A percentile compares a stretch with the other conserved stretches of the same genome.
Evolutionary conservation across 176 grass and related monocot species (phyloP).

Genomic region (Lolium multiflorum): DNA sequence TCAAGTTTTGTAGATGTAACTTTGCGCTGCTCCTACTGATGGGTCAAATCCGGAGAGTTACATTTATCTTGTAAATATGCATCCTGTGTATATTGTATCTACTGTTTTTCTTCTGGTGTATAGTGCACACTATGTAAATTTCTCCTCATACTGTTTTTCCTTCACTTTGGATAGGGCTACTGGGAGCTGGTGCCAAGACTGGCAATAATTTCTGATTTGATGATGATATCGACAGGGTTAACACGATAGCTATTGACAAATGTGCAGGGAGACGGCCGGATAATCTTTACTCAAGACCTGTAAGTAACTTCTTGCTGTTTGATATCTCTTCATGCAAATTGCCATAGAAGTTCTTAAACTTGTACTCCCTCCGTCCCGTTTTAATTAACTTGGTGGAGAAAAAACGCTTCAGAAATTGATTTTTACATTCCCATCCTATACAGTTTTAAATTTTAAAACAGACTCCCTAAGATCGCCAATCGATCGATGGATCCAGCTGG

Average conservation of each 20-base stretch:
- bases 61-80: background rate
- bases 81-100: background rate
- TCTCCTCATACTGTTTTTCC: conserved; percentile 32
- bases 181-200: conserved; percentile 51
- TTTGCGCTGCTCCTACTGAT: background rate
- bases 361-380: no score
- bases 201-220: conserved; percentile 39
- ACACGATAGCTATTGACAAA: conserved; percentile 50
- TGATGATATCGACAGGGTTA: conserved; percentile 51
- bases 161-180: conserved; percentile 53
- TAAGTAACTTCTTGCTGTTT: conserved; percentile 51
- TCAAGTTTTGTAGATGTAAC: background rate
- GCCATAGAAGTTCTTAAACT: background rate
- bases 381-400: no score
- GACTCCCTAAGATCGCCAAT: no score
- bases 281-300: conserved; percentile 49
- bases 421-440: no score
- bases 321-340: conserved; percentile 12
- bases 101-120: background rate
- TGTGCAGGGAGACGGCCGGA: conserved; percentile 49
- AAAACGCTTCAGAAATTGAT: no score
- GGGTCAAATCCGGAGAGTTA: background rate
- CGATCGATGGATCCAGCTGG: no score
- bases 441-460: no score
- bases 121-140: background rate